Evolutionary conservation across 2,329 filamentous ascomycete species (phyloP), one percentile per base, ranked within the genome.

Genomic region (Colletotrichum sp.): DNA sequence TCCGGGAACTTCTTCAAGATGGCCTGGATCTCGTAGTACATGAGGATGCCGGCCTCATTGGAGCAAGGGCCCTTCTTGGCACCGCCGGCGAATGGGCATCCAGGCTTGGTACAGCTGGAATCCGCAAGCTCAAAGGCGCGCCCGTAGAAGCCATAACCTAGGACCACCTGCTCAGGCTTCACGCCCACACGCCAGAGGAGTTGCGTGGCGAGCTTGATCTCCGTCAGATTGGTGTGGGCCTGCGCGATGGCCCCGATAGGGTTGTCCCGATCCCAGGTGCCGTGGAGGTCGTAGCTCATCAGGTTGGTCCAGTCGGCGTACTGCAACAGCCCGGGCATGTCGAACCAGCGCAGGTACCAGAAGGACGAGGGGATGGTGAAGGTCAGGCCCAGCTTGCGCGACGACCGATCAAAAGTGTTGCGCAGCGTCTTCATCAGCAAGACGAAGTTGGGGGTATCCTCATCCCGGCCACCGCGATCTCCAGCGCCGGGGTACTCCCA

Each of bases 121-220:
- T 75, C 59, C 16, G 32, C 32, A 2, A 74, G 64, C 39, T 60
- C 24, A 36, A 74, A 69, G 16, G 65, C 8, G 9, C 55, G 21
- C 10, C 65, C 65, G n/a, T 63, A 74, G 39, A 74, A 63, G 32
- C 30, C 43, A 7, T 21, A 55, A 7, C 88, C 88, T 1, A 91
- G 71, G 7, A 79, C 81, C 8, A 91, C 81, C 48, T 88, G 86
- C 0, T 74, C 61, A 0, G 88, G 84, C 3, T 82, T 72, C 21
- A 91, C 81, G 32, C 85, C 78, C 34, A 83, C 85, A 7, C 86
- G 82, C 87, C 89, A 90, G 4, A 91, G 79, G 0, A 90, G 84
- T 2, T 89, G 83, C 34, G 36, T 13, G 6, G 67, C 72, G 7
- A 60, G 52, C 39, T 72, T 63, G 52, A 75, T 75, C 34, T 75